A percentile compares a stretch with the other conserved stretches of the same genome.
These are phyloP conservation scores for Antitrichia curtipendula DNA, from an alignment of 225 moss, liverwort and hornwort genomes.

Conservation along the genomic window DNA sequence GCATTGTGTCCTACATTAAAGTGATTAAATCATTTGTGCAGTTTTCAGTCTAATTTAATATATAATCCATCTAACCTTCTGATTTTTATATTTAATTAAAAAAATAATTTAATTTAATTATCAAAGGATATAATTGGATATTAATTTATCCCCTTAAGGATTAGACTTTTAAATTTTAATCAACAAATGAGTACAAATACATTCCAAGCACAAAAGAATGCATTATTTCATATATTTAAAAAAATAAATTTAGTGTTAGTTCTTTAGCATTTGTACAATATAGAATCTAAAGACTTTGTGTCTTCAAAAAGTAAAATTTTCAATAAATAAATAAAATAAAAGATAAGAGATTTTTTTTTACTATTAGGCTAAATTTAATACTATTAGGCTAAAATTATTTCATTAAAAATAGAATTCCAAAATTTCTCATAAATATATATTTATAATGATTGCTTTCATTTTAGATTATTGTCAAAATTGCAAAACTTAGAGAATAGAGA, in stretches of 20 bases:
- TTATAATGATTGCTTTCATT: neutral
- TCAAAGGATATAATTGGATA: neutral
- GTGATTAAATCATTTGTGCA: no score
- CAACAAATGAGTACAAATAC: neutral
- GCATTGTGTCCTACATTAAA: no score
- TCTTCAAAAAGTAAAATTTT: neutral
- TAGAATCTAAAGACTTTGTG: neutral
- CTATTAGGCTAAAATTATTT: neutral
- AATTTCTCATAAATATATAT: fast-evolving
- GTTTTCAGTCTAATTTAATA: no score
- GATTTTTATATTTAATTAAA: neutral
- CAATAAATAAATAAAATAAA: no score
- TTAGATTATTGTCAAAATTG: no score
- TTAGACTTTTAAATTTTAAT: neutral
- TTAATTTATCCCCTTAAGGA: neutral
- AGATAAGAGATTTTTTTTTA: no score
- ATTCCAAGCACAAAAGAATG: fast-evolving
- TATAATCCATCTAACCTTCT: no score
- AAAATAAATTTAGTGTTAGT: neutral
- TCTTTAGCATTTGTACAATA: neutral
- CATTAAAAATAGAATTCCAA: neutral
- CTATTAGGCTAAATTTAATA: neutral
- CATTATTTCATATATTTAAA: neutral
- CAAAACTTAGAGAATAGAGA: neutral
- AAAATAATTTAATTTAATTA: no score